Base-by-base conservation (phyloP, 768 basidiomycete genomes). In the Mycena filopes region DNA sequence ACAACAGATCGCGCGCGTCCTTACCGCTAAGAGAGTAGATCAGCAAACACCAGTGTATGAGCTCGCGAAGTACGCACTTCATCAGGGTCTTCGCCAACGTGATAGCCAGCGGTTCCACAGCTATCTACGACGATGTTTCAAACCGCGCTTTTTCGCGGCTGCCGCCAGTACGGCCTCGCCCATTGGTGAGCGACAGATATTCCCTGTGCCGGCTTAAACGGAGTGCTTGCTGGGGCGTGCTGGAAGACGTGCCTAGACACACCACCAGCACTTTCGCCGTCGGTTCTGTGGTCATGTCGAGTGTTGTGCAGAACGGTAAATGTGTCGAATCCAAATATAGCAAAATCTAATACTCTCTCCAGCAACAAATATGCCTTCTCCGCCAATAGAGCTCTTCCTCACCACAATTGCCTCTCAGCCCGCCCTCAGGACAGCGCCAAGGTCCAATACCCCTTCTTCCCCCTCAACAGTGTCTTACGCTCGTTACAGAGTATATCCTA, bases 161-260 rank as follows among this genome's bases (percentile, higher is more conserved):
- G 93, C 83, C 64, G 79, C 82, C 31, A 96, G 83, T 25, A 96
- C 92, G 2, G 94, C 95, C 79, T 96, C 94, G 31, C 94, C 95
- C 88, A 97, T 94, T 0, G 95, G 95, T 25, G 93, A 95, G 36
- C 95, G 89, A 74, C 94, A 94, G 63, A 94, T 94, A 74, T 94
- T 94, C 15, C 92, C 92, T 83, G 47, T 9, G 42, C 13, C 20
- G 9, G 36, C 15, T 46, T 31, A 55, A 25, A 7, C 10, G 66
- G 56, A 38, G 56, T 11, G 51, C 15, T 11, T 6, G n/a, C 16
- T 28, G 9, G 11, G 9, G 42, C 23, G 18, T 49, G 31, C 31
- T 4, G 36, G 41, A 40, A 21, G 33, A 45, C 48, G 46, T 78
- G 77, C 86, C 86, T 61, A 94, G 77, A 69, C 93, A 95, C 40